Base-by-base conservation (phyloP, 1,139 yeast species). In the Suzukiozyma palmioleophila region DNA sequence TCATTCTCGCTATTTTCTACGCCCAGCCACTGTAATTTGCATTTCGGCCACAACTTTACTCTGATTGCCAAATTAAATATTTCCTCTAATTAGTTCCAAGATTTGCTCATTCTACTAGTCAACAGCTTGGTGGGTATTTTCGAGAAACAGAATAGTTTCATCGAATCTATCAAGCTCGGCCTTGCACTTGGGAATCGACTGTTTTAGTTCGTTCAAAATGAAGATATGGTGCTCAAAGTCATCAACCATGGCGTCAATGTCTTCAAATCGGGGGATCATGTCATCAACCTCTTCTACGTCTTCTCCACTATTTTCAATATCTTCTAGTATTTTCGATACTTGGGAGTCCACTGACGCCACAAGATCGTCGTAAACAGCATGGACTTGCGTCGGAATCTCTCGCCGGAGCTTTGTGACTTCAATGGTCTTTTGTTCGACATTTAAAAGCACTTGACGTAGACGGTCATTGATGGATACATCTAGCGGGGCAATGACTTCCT, bases 351-450 rank as follows among this genome's bases (percentile, higher is more conserved):
- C 59, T 7, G 46, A 44, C 9, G 41, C 40, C 2, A 66, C 62
- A 31, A 70, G 48, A 24, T 53, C 48, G 12, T 56, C 51, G 44
- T 68, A 70, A 24, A 52, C 53, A 10, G 48, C 48, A 11, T 49
- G 49, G 7, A 69, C 65, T 41, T 52, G 51, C 10, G 46, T 46
- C 0, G 87, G 88, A n/a, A 75, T 61, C n/a, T 66, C 67, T 37
- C 77, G 63, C 36, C 88, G 60, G 40, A 79, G 56, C 28, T 62
- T 60, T 0, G 85, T 72, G 22, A 79, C 70, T 39, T 64, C 69
- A 1, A 75, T 69, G 0, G 84, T 76, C 45, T 76, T 77, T 35
- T 68, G 71, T 46, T 83, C 89, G 43, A 82, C 79, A 35, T 69
- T 68, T 38, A 69, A 69, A 44, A 81, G 70, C 30, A 76, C 52